Evolutionary conservation across 768 basidiomycete species (phyloP).

Genomic region (Hebeloma cylindrosporum): DNA sequence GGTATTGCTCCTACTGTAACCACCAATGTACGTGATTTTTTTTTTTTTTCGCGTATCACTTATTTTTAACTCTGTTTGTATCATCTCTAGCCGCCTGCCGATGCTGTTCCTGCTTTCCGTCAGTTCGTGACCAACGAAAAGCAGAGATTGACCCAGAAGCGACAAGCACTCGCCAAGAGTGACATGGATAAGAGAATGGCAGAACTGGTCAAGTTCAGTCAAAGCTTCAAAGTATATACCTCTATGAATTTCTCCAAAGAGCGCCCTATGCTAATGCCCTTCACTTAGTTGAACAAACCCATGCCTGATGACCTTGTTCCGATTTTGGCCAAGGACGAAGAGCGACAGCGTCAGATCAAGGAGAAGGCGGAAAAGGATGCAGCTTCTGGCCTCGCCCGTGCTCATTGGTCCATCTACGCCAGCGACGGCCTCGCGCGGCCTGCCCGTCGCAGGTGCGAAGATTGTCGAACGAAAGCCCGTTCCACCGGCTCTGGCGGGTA

Average conservation of each 20-base stretch:
- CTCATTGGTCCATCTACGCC: constrained; percentile 65
- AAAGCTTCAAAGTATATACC: constrained; percentile 85
- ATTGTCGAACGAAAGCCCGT: constrained; percentile 19
- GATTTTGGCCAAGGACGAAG: constrained; percentile 91
- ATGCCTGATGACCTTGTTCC: constrained; percentile 93
- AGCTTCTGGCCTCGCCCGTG: constrained; percentile 60
- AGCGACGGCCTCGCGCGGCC: constrained; percentile 46
- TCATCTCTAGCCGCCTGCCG: constrained; percentile 62
- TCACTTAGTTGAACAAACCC: constrained; percentile 81
- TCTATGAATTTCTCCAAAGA: no score
- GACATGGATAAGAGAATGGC: constrained; percentile 96
- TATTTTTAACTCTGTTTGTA: no score
- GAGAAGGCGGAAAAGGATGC: constrained; percentile 78
- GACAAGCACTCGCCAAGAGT: constrained; percentile 83
- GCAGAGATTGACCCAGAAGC: constrained; percentile 86
- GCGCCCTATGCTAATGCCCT: no score
- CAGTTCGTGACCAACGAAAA: constrained; percentile 93
- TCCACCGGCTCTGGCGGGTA: constrained; percentile 13
- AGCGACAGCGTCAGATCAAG: constrained; percentile 80
- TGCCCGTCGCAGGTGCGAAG: constrained; percentile 38
- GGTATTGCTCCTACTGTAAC: constrained; percentile 34
- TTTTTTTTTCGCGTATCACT: constrained; percentile 12
- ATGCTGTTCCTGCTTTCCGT: constrained; percentile 82
- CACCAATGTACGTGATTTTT: constrained; percentile 31
- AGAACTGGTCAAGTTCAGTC: constrained; percentile 90